phyloP scores from a whole-genome alignment of 192 early-diverging fungal species.

The Umbelopsis ramanniana region DNA sequence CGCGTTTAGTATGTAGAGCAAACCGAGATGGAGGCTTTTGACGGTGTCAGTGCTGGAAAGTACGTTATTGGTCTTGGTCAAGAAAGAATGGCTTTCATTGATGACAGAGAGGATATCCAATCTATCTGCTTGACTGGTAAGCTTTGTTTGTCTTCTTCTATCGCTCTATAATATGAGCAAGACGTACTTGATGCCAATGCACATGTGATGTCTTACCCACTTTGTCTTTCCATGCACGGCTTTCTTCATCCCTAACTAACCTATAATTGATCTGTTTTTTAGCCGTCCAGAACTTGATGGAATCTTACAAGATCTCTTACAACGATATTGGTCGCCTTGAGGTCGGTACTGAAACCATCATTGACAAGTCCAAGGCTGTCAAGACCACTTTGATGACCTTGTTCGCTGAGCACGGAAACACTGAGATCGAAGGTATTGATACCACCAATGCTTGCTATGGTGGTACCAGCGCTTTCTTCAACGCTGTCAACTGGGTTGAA shows the following conservation, averaged over 20 bases:
- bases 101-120: constrained; percentile 96
- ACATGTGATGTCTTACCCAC: constrained; percentile 17
- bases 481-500: constrained; percentile 97
- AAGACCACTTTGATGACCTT: constrained; percentile 97
- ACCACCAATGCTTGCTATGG: constrained; percentile 99
- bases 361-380: constrained; percentile 99
- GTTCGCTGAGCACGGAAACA: constrained; percentile 90
- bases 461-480: constrained; percentile 95
- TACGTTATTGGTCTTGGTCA: constrained; percentile 99
- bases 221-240: constrained; percentile 24
- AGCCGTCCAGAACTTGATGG: constrained; percentile 90
- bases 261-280: constrained; percentile 27
- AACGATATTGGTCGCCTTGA: constrained; percentile 92
- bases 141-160: background rate
- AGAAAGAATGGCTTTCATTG: constrained; percentile 91
- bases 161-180: background rate
- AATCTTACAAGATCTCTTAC: constrained; percentile 89
- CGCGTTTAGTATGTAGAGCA: constrained; percentile 62
- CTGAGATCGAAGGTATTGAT: constrained; percentile 94
- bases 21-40: constrained; percentile 78
- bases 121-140: constrained; percentile 86
- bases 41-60: constrained; percentile 93
- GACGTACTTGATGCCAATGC: background rate
- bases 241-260: no score
- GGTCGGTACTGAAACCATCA: constrained; percentile 98